Conservation (phyloP, 1,284 basidiomycete species). For the Apiotrichum akiyoshidainum region DNA sequence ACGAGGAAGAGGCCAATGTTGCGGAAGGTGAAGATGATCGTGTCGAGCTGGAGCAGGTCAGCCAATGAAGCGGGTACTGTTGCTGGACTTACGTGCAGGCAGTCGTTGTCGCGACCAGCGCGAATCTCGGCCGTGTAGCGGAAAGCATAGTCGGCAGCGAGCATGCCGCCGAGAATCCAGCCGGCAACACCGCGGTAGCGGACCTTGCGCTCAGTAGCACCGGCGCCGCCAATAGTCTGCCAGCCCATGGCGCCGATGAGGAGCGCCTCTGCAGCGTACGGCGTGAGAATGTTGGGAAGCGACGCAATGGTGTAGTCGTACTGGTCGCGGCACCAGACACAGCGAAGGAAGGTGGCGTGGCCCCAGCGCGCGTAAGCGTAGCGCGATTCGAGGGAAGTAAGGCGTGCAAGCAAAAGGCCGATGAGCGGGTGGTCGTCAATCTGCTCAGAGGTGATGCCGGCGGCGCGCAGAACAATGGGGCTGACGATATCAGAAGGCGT, state of each 20-base stretch:
- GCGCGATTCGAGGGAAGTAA: conserved; percentile 29
- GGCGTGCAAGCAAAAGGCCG: conserved; percentile 29
- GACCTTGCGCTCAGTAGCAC: conserved; percentile 14
- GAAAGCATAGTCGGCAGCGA: conserved; percentile 17
- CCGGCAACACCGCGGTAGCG: conserved; percentile 24
- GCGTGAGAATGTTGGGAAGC: conserved; percentile 24
- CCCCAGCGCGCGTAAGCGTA: conserved; percentile 37
- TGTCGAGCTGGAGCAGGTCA: conserved; percentile 29
- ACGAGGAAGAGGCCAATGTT: conserved; percentile 25
- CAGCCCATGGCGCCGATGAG: conserved; percentile 31
- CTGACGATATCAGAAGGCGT: conserved; percentile 26
- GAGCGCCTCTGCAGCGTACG: conserved; percentile 26
- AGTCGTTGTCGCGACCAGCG: conserved; percentile 27
- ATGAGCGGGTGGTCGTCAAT: conserved; percentile 8
- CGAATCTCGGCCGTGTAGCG: conserved; percentile 29
- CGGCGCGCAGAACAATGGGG: conserved; percentile 2
- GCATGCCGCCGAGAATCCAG: conserved; percentile 21
- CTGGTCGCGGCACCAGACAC: conserved; percentile 34
- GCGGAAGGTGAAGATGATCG: conserved; percentile 27
- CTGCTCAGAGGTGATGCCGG: background rate
- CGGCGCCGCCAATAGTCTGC: conserved; percentile 16
- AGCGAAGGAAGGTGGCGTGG: conserved; percentile 27
- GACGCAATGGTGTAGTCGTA: conserved; percentile 32
- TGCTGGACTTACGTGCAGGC: conserved; percentile 31
- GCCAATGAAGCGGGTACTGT: background rate